phyloP scores from a whole-genome alignment of 2,329 filamentous ascomycete genomes.

The Penicillium rolfsii region DNA sequence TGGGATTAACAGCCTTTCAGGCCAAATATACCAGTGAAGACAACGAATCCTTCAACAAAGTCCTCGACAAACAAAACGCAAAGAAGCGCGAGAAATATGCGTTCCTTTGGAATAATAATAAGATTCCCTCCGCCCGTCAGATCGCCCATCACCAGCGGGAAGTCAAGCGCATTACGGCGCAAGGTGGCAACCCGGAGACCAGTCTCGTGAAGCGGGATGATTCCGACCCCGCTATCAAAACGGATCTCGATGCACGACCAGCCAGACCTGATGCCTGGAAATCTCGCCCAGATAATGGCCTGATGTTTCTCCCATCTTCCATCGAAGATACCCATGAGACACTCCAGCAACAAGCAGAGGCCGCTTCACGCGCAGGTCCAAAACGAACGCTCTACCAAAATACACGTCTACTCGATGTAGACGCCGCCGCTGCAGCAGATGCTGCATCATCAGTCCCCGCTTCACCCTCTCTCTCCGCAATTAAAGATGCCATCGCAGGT shows the following conservation, averaged over 20 bases:
- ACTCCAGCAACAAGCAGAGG: constrained; percentile 68
- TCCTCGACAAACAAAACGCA: constrained; percentile 87
- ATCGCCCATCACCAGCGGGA: constrained; percentile 58
- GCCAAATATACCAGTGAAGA: constrained; percentile 95
- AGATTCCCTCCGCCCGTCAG: constrained; percentile 68
- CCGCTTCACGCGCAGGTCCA: constrained; percentile 71
- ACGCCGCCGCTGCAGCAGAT: constrained; percentile 41
- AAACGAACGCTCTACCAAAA: constrained; percentile 81
- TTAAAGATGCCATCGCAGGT: constrained; percentile 82
- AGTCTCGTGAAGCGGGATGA: constrained; percentile 39
- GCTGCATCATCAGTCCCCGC: constrained; percentile 57
- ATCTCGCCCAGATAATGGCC: constrained; percentile 71
- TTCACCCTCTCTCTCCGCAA: constrained; percentile 81
- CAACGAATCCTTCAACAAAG: constrained; percentile 92
- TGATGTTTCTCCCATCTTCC: constrained; percentile 73
- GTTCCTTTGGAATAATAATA: constrained; percentile 89
- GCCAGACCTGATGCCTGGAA: constrained; percentile 79
- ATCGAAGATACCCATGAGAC: constrained; percentile 62
- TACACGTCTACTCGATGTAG: constrained; percentile 69
- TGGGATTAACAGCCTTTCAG: constrained; percentile 85
- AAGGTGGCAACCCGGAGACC: constrained; percentile 65
- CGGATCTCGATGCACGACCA: constrained; percentile 68
- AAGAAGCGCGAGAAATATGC: constrained; percentile 82
- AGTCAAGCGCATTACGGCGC: constrained; percentile 71
- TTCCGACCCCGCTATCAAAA: constrained; percentile 63